Base-by-base conservation (phyloP, 345 rosid genomes). In the Syzygium aromaticum region DNA sequence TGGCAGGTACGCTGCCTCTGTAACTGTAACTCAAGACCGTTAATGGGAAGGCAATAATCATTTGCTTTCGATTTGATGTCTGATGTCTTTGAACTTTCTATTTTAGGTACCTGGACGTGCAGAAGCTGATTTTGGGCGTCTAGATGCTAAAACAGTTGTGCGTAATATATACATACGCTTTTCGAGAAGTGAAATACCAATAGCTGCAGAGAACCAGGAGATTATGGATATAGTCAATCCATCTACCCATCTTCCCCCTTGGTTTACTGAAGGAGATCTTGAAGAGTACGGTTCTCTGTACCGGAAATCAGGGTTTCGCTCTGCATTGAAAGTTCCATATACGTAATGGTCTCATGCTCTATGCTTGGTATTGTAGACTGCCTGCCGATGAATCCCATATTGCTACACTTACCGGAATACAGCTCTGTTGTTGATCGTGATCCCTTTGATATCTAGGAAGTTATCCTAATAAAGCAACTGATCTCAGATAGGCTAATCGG, bases 91-190 rank as follows among this genome's bases (percentile, higher is more conserved):
- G 14, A 19, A 73, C 49, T 33, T 33, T 33, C 80, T 2, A 6
- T 56, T 16, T 53, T 19, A 92, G 94, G 91, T 91, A 88, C 94
- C 94, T 30, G 94, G 94, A 59, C 86, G 94, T 28, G 95, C 97
- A 16, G 95, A 94, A 89, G 97, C 95, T 84, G 95, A 93, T 87
- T 94, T 94, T 56, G 91, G 93, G 61, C 91, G 94, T 13, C 33
- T 92, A 49, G 93, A 93, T 89, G 91, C 92, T 11, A 94, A 92
- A 87, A 89, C 94, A 12, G 94, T 94, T 25, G 92, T 94, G 9
- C 91, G 91, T 85, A 93, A 88, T 21, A 67, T 94, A 3, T 93
- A 93, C 88, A 92, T 91, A 53, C 91, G 92, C 57, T 94, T 93
- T 90, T 90, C 96, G 8, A 88, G 91, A 80, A 91, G 91, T 83